Evolutionary conservation across 1,284 basidiomycete species (phyloP).

Genomic region (Mycosarcoma mackinlayi): DNA sequence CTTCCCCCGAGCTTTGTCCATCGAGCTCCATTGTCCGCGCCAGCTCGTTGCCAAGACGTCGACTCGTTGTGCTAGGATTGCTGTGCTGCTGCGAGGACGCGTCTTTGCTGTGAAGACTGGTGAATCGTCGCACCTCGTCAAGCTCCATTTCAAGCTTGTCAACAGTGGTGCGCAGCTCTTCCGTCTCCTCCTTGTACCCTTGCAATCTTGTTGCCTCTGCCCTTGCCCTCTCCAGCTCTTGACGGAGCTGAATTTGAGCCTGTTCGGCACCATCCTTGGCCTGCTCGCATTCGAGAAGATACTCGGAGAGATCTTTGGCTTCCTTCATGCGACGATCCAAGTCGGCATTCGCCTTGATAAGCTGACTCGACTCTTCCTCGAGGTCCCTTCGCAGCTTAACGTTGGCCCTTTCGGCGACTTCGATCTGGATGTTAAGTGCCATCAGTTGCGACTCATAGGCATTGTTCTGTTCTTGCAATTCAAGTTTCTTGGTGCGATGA

Average conservation of each 20-base stretch:
- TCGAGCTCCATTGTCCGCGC: constrained; percentile 37
- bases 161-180: constrained; percentile 28
- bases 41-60: constrained; percentile 43
- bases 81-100: constrained; percentile 64
- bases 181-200: constrained; percentile 36
- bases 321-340: constrained; percentile 36
- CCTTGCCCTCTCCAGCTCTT: constrained; percentile 32
- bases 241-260: constrained; percentile 11
- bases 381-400: constrained; percentile 37
- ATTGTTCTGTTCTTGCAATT: constrained; percentile 42
- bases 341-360: constrained; percentile 33
- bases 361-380: constrained; percentile 39
- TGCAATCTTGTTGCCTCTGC: constrained; percentile 29
- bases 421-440: constrained; percentile 34
- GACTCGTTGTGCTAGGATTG: constrained; percentile 28
- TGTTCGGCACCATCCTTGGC: constrained; percentile 26
- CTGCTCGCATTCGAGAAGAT: constrained; percentile 39
- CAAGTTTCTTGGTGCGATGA: constrained; percentile 25
- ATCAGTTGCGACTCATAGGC: constrained; percentile 36
- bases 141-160: constrained; percentile 49
- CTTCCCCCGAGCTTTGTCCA: constrained; percentile 34
- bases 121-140: constrained; percentile 38
- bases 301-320: constrained; percentile 37
- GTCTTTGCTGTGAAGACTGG: constrained; percentile 37
- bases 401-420: constrained; percentile 32